Evolutionary conservation across 805 yeast species (phyloP).

Genomic region (Candida ponderosae): DNA sequence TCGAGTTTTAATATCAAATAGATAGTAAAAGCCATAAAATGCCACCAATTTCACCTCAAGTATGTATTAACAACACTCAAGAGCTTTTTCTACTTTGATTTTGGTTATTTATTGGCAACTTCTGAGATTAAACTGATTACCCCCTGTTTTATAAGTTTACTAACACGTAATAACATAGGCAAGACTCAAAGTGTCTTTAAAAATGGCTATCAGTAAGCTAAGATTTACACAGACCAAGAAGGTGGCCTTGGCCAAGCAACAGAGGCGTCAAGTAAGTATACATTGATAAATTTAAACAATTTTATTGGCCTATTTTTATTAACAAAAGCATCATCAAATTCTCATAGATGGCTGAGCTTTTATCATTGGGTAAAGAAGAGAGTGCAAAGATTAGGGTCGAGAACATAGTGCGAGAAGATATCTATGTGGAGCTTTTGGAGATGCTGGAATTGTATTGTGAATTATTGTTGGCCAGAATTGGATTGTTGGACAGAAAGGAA

Average conservation of each 20-base stretch:
- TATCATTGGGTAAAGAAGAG: slow-evolving; percentile 64
- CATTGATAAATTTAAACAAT: neutral
- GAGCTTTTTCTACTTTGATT: too few relatives aligned
- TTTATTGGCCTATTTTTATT: slow-evolving; percentile 2
- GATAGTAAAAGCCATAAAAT: too few relatives aligned
- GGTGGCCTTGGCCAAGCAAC: slow-evolving; percentile 67
- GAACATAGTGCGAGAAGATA: slow-evolving; percentile 75
- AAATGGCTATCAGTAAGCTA: slow-evolving; percentile 64
- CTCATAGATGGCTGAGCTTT: slow-evolving; percentile 57
- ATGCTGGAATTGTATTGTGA: slow-evolving; percentile 78
- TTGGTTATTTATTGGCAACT: too few relatives aligned
- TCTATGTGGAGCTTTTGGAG: slow-evolving; percentile 71
- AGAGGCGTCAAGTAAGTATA: slow-evolving; percentile 38
- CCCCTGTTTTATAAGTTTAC: neutral
- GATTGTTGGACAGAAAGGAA: slow-evolving; percentile 37
- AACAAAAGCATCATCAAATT: neutral
- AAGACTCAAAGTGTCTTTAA: slow-evolving; percentile 26
- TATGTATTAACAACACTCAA: too few relatives aligned
- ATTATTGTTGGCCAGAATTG: slow-evolving; percentile 64
- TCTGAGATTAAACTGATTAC: too few relatives aligned
- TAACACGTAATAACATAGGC: slow-evolving; percentile 12
- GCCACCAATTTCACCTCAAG: too few relatives aligned
- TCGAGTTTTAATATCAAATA: too few relatives aligned
- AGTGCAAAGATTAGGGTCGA: slow-evolving; percentile 82
- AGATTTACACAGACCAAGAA: slow-evolving; percentile 65